Evolutionary conservation across 495 filamentous ascomycete species (phyloP).

Genomic region (Trichoderma gamsii): DNA sequence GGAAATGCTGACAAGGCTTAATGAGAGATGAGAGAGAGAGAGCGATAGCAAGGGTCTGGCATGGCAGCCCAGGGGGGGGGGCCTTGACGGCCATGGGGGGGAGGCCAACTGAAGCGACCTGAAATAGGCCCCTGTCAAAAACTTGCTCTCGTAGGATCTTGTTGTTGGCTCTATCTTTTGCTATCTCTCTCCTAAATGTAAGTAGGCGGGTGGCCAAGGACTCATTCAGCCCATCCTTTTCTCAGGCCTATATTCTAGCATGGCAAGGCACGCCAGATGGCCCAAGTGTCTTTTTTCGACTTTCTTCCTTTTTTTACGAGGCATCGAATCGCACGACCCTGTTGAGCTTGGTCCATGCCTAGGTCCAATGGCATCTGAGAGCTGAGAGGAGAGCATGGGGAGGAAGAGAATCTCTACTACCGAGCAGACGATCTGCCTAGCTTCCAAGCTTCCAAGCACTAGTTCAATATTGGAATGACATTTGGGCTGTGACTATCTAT

Average conservation of each 20-base stretch:
- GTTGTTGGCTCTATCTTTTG: not conserved
- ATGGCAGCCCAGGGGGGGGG: not conserved
- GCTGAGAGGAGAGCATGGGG: not conserved
- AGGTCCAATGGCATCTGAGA: not conserved
- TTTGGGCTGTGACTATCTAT: not conserved
- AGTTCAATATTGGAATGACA: not conserved
- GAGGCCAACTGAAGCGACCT: conserved; percentile 2
- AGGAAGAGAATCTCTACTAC: not conserved
- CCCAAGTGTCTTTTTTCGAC: not conserved
- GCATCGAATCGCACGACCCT: not conserved
- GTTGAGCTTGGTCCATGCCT: not conserved
- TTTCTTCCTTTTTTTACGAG: not conserved
- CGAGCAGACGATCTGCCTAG: not conserved
- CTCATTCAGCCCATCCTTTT: not conserved
- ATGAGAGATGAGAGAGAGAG: not conserved
- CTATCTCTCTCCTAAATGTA: not conserved
- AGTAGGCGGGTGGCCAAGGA: not conserved
- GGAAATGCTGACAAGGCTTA: not conserved
- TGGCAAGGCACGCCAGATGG: not conserved
- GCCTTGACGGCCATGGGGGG: not conserved
- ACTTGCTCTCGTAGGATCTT: not conserved
- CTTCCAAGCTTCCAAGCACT: not conserved
- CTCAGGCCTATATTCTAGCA: not conserved
- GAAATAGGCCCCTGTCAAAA: not conserved
- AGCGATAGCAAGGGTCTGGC: conserved; percentile 1